Conservation (phyloP, 2,329 filamentous ascomycete genomes). For the Monosporascus sp. region DNA sequence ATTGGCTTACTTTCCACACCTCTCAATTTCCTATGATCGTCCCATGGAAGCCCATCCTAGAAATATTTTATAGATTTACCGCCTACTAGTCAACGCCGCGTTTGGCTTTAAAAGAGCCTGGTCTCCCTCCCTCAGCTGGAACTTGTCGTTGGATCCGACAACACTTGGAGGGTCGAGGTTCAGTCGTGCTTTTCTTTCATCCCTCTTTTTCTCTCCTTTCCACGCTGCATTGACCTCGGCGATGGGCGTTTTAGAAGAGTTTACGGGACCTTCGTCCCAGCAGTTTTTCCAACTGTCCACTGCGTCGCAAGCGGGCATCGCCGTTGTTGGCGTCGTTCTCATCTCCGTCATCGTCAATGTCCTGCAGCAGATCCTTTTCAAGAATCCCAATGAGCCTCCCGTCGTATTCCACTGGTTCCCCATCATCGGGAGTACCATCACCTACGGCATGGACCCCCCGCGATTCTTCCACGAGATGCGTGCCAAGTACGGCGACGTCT, state of each 20-base stretch:
- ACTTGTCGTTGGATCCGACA: background rate
- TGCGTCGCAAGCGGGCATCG: conserved; percentile 41
- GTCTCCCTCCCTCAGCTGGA: background rate
- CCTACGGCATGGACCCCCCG: conserved; percentile 92
- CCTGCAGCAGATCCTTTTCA: conserved; percentile 70
- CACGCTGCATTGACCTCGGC: background rate
- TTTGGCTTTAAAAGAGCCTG: background rate
- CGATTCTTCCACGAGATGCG: conserved; percentile 74
- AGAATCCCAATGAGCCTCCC: conserved; percentile 75
- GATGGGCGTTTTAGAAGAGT: conserved; percentile 54
- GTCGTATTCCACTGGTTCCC: conserved; percentile 79
- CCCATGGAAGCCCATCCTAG: background rate
- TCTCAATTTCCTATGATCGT: background rate
- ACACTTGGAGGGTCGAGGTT: background rate
- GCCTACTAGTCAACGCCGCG: background rate
- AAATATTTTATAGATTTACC: background rate
- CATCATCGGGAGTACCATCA: conserved; percentile 83
- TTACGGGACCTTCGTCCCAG: conserved; percentile 44
- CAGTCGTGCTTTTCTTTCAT: background rate
- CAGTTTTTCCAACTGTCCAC: conserved; percentile 43
- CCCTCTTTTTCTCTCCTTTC: background rate
- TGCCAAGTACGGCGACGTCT: conserved; percentile 83
- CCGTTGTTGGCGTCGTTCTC: conserved; percentile 38
- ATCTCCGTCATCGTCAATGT: conserved; percentile 72
- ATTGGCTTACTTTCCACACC: background rate